Percentiles rank a stretch among this genome's conserved stretches.
Conservation (phyloP, 495 filamentous ascomycete species). For the Aspergillus nanangensis region DNA sequence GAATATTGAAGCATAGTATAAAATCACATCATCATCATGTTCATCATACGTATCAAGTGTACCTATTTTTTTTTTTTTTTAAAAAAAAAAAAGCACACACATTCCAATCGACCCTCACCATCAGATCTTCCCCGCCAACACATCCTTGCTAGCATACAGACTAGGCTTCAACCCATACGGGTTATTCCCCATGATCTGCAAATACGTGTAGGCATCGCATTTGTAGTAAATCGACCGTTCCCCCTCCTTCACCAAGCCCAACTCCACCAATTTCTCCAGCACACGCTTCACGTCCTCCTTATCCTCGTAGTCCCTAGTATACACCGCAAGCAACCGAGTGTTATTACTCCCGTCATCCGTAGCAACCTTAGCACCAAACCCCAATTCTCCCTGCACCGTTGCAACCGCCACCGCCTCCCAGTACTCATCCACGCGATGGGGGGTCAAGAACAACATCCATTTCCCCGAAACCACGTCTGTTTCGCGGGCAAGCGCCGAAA, state of each 20-base stretch:
- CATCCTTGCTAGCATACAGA: slow-evolving; percentile 40
- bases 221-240: slow-evolving; percentile 70
- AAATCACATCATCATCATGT: no score
- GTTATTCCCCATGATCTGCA: slow-evolving; percentile 64
- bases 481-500: slow-evolving; percentile 53
- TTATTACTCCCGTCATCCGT: slow-evolving; percentile 40
- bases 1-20: no score
- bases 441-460: slow-evolving; percentile 77
- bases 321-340: slow-evolving; percentile 63
- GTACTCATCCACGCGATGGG: slow-evolving; percentile 49
- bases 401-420: slow-evolving; percentile 64
- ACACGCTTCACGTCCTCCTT: slow-evolving; percentile 64
- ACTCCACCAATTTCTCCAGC: slow-evolving; percentile 49
- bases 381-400: slow-evolving; percentile 60
- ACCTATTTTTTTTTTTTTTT: no score
- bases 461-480: slow-evolving; percentile 60
- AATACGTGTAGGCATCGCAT: slow-evolving; percentile 70
- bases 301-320: slow-evolving; percentile 71
- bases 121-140: slow-evolving; percentile 28
- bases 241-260: slow-evolving; percentile 50
- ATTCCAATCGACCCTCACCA: no score
- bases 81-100: no score
- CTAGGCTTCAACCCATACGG: slow-evolving; percentile 61
- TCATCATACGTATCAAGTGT: no score
- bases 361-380: slow-evolving; percentile 66